These are phyloP conservation scores for Anisodus tanguticus DNA, from an alignment of 257 asterid species.

Conservation along the genomic window DNA sequence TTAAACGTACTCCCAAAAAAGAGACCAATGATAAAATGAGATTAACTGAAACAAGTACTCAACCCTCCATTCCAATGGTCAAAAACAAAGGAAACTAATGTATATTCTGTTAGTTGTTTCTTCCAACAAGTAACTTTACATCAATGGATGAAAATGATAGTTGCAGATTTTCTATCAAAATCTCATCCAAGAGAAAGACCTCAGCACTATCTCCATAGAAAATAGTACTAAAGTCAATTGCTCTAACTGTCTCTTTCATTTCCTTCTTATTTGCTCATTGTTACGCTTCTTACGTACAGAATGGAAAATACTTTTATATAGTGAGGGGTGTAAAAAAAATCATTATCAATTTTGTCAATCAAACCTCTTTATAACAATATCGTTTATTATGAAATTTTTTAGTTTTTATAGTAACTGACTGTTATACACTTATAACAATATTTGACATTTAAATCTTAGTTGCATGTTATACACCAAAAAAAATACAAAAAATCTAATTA, in stretches of 20 bases:
- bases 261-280: background rate
- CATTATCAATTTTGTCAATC: no score
- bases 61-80: background rate
- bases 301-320: background rate
- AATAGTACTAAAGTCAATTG: conserved; percentile 16
- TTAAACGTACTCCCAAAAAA: background rate
- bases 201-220: background rate
- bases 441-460: no score
- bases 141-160: conserved; percentile 8
- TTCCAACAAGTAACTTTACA: conserved; percentile 17
- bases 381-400: no score
- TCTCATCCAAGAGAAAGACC: background rate
- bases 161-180: conserved; percentile 2
- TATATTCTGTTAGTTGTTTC: conserved; percentile 17
- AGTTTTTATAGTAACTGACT: no score
- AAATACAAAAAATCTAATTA: no score
- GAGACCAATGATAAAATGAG: conserved; percentile 17
- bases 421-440: no score
- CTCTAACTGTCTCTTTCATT: background rate
- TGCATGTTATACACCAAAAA: no score
- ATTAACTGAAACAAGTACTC: background rate
- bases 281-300: background rate
- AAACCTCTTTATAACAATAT: no score
- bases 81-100: background rate
- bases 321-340: no score